Conservation (phyloP, 176 grass and related monocot species). For the Ampelocalamus luodianensis region DNA sequence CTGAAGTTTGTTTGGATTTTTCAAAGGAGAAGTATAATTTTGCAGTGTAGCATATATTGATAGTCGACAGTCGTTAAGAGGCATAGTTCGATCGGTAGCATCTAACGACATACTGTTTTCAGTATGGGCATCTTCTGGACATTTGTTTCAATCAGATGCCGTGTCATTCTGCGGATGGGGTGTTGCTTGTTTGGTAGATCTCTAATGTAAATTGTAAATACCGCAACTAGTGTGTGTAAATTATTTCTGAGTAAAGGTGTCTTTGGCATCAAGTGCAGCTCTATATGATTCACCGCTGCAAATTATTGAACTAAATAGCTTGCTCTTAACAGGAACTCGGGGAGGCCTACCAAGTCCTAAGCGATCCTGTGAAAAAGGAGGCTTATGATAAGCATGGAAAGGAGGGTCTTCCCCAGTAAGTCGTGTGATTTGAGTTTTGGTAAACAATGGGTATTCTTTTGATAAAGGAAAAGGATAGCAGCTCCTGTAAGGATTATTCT, state of each 20-base stretch:
- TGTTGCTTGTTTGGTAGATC: background rate
- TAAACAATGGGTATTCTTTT: background rate
- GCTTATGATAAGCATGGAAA: constrained; percentile 93
- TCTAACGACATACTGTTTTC: background rate
- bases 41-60: background rate
- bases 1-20: background rate
- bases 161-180: background rate
- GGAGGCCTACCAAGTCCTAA: constrained; percentile 94
- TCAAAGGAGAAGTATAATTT: background rate
- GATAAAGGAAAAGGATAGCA: background rate
- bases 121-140: background rate
- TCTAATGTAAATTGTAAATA: background rate
- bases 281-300: background rate
- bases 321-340: constrained; percentile 75
- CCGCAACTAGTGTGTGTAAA: background rate
- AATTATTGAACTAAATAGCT: constrained; percentile 13
- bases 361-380: constrained; percentile 85
- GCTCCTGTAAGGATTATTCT: background rate
- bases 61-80: background rate
- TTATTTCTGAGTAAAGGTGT: background rate
- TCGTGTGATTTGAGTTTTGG: constrained; percentile 17
- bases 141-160: background rate
- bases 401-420: constrained; percentile 86
- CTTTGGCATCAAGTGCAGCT: background rate
- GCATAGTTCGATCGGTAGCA: background rate